Evolutionary conservation across 768 basidiomycete species (phyloP).

Genomic region (Phylloporus scabripes): DNA sequence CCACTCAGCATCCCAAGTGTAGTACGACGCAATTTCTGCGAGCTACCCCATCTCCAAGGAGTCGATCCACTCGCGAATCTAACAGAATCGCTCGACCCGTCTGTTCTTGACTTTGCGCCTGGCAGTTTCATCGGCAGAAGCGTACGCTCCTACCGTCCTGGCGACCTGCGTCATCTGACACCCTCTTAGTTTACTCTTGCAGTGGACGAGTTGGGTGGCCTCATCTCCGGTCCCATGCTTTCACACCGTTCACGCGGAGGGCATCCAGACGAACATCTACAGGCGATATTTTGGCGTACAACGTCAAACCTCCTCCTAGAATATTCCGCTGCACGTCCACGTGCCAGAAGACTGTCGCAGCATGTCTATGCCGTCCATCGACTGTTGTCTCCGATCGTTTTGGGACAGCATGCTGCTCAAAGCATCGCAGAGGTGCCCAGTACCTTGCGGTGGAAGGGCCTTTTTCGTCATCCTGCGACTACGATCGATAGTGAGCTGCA

Average conservation of each 20-base stretch:
- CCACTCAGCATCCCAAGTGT: constrained; percentile 8
- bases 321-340: constrained; percentile 27
- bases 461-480: not conserved
- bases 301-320: constrained; percentile 30
- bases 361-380: constrained; percentile 15
- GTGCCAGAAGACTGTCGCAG: constrained; percentile 11
- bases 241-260: not conserved
- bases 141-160: constrained; percentile 10
- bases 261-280: constrained; percentile 11
- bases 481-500: constrained; percentile 9
- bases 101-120: constrained; percentile 22
- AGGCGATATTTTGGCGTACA: constrained; percentile 27
- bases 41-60: not conserved
- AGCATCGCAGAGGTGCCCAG: not conserved
- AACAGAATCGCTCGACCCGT: constrained; percentile 14
- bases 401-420: not conserved
- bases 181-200: constrained; percentile 23
- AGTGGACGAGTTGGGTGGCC: constrained; percentile 25
- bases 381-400: constrained; percentile 4
- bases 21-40: not conserved
- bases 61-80: constrained; percentile 16
- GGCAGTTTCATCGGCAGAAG: constrained; percentile 28
- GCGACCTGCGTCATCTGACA: constrained; percentile 1
- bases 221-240: constrained; percentile 5
- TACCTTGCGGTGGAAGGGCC: constrained; percentile 8